Base-by-base conservation (phyloP, 306 rosid genomes). In the Cicer arietinum region DNA sequence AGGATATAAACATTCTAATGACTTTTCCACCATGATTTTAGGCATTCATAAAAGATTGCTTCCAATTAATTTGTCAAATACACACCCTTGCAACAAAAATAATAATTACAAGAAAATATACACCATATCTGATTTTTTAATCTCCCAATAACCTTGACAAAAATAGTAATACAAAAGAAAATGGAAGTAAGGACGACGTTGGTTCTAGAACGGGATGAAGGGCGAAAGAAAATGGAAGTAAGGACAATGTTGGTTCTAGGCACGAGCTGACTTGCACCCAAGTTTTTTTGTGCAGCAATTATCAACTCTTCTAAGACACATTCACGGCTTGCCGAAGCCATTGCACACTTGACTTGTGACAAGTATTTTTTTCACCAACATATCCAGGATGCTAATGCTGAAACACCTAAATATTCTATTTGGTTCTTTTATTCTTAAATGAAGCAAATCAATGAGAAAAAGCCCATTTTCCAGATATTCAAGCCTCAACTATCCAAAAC, bases 391-490 rank as follows among this genome's bases (percentile, higher is more conserved):
- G 40, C n/a, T 45, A 71, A 65, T 43, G 77, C 75, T 54, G 73
- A 60, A 59, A 64, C 40, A 65, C 79, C 18, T 70, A 45, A 40
- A 64, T 43, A 42, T 77, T 67, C 84, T 78, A 81, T 43, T 50
- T 8, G 30, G 64, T 71, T 64, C 67, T 52, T 60, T 83, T 84
- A 71, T 79, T 84, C 72, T 81, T 73, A 77, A 71, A 74, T 72
- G 52, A 68, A 77, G 66, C 70, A 75, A 86, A 81, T 37, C 73
- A 80, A 74, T 53, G 74, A 82, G 7, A 77, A 65, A 77, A 65
- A 46, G 80, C 83, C 79, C 80, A 78, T 62, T 77, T 73, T 64
- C 68, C 72, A 85, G 74, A 78, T 80, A 79, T 58, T 75, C 74
- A 42, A 58, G 44, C 67, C 72, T 74, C 80, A 70, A 57, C 81